These are phyloP conservation scores for Exobasidium cylindrosporum DNA, from an alignment of 1,284 basidiomycete species.

Conservation along the genomic window DNA sequence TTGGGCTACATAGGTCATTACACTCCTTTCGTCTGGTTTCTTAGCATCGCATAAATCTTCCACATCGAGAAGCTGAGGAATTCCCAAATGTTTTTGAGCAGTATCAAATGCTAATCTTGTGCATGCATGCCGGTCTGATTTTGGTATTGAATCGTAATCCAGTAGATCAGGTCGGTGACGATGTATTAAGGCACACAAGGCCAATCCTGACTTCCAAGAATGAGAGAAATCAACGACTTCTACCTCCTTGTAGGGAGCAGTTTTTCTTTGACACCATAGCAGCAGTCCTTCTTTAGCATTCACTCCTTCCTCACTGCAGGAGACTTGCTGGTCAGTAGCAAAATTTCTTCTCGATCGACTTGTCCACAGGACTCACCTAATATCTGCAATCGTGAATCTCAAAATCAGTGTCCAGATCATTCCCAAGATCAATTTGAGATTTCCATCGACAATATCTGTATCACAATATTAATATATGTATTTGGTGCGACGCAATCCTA, in stretches of 20 bases:
- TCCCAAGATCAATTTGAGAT: constrained; percentile 91
- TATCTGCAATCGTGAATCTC: constrained; percentile 89
- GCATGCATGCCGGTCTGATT: constrained; percentile 61
- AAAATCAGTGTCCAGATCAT: constrained; percentile 98
- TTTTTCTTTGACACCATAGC: constrained; percentile 97
- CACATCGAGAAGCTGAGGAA: constrained; percentile 87
- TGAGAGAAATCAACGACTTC: constrained; percentile 87
- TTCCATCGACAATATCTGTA: constrained; percentile 95
- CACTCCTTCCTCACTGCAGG: constrained; percentile 85
- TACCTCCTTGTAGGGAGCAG: constrained; percentile 83
- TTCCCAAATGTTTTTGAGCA: constrained; percentile 27
- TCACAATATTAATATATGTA: no score
- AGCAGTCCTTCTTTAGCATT: constrained; percentile 91
- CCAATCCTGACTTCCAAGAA: constrained; percentile 91
- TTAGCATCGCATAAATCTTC: constrained; percentile 87
- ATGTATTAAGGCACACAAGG: constrained; percentile 93
- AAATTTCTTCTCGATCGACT: no score
- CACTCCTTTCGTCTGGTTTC: constrained; percentile 87
- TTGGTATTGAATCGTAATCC: constrained; percentile 72
- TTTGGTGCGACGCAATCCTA: not conserved
- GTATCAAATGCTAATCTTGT: constrained; percentile 28
- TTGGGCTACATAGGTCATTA: constrained; percentile 93
- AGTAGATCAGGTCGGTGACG: constrained; percentile 91
- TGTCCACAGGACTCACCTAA: constrained; percentile 83
- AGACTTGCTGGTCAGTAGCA: no score